Evolutionary conservation across 805 yeast genomes (phyloP).

Genomic region (Candida montana): DNA sequence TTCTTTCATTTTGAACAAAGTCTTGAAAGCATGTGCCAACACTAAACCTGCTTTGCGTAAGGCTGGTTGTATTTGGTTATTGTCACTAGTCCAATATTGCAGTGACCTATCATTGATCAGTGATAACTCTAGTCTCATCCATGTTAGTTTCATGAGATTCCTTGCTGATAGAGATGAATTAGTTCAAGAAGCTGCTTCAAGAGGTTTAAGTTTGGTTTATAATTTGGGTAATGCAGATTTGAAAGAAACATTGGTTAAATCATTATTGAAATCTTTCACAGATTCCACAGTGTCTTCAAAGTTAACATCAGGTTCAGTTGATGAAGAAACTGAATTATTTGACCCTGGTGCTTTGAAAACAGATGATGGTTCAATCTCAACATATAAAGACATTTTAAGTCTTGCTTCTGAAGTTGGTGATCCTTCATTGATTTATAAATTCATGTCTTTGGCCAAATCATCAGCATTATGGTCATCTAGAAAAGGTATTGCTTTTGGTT

Average conservation of each 20-base stretch:
- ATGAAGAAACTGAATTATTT: constrained; percentile 76
- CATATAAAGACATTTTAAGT: constrained; percentile 83
- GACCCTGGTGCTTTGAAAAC: constrained; percentile 78
- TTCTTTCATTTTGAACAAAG: constrained; percentile 35
- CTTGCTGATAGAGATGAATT: constrained; percentile 79
- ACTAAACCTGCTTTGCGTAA: constrained; percentile 73
- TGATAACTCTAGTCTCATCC: constrained; percentile 52
- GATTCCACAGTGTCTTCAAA: constrained; percentile 45
- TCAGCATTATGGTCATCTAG: constrained; percentile 90
- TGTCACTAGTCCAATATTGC: constrained; percentile 74
- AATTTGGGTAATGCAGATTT: constrained; percentile 67
- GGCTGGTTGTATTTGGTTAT: constrained; percentile 80
- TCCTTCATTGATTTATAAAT: constrained; percentile 87
- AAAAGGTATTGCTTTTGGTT: constrained; percentile 91
- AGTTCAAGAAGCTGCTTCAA: constrained; percentile 87
- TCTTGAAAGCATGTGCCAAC: constrained; percentile 48
- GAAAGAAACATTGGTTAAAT: constrained; percentile 68
- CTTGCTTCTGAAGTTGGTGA: constrained; percentile 95
- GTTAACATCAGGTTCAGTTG: constrained; percentile 60
- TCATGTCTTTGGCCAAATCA: constrained; percentile 85
- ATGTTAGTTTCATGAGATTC: constrained; percentile 69
- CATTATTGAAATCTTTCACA: constrained; percentile 72
- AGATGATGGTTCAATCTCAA: constrained; percentile 80
- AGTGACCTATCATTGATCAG: constrained; percentile 39
- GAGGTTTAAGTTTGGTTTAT: constrained; percentile 79